These are phyloP conservation scores for Mycena leptocephala DNA, from an alignment of 768 basidiomycete genomes.

Conservation along the genomic window DNA sequence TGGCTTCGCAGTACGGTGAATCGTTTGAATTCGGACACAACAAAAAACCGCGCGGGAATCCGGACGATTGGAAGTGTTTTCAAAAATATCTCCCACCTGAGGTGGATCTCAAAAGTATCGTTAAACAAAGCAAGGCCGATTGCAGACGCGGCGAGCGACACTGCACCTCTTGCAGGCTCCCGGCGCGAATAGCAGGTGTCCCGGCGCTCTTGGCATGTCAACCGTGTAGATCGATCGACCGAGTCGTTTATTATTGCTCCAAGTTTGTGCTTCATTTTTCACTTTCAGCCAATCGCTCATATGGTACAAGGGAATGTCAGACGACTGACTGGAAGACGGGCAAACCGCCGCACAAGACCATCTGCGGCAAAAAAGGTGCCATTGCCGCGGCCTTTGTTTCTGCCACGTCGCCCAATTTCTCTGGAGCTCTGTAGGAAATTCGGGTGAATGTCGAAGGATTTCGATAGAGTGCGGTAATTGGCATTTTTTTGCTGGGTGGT, in stretches of 20 bases:
- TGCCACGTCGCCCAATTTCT: neutral
- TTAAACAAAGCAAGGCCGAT: neutral
- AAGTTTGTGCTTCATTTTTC: slow-evolving; percentile 9
- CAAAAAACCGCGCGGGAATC: neutral
- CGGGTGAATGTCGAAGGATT: too few relatives aligned
- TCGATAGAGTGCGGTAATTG: too few relatives aligned
- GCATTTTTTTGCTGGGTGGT: too few relatives aligned
- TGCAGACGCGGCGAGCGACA: neutral
- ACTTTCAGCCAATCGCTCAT: neutral
- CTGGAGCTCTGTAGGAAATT: slow-evolving; percentile 27
- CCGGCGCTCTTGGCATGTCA: neutral
- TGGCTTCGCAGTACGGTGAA: slow-evolving; percentile 24
- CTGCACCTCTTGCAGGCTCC: slow-evolving; percentile 23
- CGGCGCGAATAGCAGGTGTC: slow-evolving; percentile 20
- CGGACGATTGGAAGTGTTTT: neutral
- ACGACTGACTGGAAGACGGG: slow-evolving; percentile 34
- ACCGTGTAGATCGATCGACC: slow-evolving; percentile 11
- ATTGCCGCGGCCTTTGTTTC: slow-evolving; percentile 14
- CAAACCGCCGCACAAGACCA: slow-evolving; percentile 33
- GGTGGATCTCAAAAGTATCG: neutral
- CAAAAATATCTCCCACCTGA: neutral
- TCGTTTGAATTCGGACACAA: slow-evolving; percentile 6
- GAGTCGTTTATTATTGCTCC: slow-evolving; percentile 28
- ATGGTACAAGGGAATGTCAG: slow-evolving; percentile 25
- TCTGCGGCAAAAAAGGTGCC: slow-evolving; percentile 35